A percentile compares a stretch with the other conserved stretches of the same genome.
Evolutionary conservation across 345 rosid species (phyloP).

Genomic region (Camelina sativa): DNA sequence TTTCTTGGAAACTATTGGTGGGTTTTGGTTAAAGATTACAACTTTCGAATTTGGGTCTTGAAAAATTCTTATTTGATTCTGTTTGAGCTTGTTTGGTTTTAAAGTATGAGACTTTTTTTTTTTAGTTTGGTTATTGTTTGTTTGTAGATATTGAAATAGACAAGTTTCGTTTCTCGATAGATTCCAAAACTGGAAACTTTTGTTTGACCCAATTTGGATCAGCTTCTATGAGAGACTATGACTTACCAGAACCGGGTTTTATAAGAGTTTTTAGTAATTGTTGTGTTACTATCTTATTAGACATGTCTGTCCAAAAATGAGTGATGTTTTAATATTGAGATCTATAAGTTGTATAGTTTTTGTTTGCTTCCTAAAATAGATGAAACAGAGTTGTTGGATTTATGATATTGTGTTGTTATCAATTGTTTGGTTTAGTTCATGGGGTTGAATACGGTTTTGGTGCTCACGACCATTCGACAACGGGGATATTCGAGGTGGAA

Average conservation of each 20-base stretch:
- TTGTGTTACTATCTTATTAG: neutral
- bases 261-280: constrained; percentile 19
- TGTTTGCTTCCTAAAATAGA: neutral
- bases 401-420: neutral
- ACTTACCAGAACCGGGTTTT: neutral
- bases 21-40: constrained; percentile 28
- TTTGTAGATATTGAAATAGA: constrained; percentile 36
- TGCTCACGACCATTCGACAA: constrained; percentile 79
- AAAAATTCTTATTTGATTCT: constrained; percentile 5
- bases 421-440: constrained; percentile 59
- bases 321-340: neutral
- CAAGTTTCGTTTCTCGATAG: constrained; percentile 16
- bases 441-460: constrained; percentile 92
- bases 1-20: constrained; percentile 5
- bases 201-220: constrained; percentile 19
- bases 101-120: constrained; percentile 13
- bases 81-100: neutral
- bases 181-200: constrained; percentile 42
- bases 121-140: constrained; percentile 24
- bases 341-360: neutral
- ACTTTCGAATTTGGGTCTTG: constrained; percentile 8
- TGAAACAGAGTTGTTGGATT: neutral
- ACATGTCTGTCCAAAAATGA: constrained; percentile 30
- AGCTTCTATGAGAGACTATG: neutral
- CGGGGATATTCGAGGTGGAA: constrained; percentile 95